Percentiles rank a stretch among this genome's conserved stretches.
phyloP scores from a whole-genome alignment of 176 grass and related monocot species.

The Olyra latifolia region DNA sequence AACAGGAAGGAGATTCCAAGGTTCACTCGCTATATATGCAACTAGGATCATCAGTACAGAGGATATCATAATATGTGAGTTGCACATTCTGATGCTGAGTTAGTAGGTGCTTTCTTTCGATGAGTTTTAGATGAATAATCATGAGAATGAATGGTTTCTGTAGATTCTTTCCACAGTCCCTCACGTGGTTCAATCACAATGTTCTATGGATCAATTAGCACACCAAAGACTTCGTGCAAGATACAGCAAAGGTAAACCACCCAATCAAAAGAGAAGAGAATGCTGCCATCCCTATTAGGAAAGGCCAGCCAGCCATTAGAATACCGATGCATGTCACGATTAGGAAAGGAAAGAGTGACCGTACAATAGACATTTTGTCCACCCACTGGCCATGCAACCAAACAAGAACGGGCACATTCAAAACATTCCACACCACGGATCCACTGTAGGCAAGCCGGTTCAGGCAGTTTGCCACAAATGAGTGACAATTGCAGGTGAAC shows the following conservation, averaged over 20 bases:
- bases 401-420: slow-evolving; percentile 65
- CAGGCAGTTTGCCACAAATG: slow-evolving; percentile 73
- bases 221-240: slow-evolving; percentile 61
- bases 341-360: slow-evolving; percentile 67
- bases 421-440: slow-evolving; percentile 61
- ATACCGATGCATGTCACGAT: slow-evolving; percentile 61
- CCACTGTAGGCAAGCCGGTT: slow-evolving; percentile 64
- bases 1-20: neutral
- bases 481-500: slow-evolving; percentile 88
- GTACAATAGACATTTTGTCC: slow-evolving; percentile 59
- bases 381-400: slow-evolving; percentile 75
- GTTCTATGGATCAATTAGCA: slow-evolving; percentile 41
- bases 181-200: neutral
- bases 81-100: neutral
- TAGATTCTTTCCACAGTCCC: neutral
- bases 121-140: neutral
- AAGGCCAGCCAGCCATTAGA: slow-evolving; percentile 80
- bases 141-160: neutral
- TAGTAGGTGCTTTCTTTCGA: neutral
- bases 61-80: neutral
- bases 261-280: slow-evolving; percentile 81
- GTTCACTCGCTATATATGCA: neutral
- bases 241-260: slow-evolving; percentile 75
- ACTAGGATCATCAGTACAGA: neutral
- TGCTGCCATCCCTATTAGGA: slow-evolving; percentile 73